Evolutionary conservation across 2,329 filamentous ascomycete species (phyloP), one percentile per base, ranked within the genome.

Genomic region (Capronia americana): DNA sequence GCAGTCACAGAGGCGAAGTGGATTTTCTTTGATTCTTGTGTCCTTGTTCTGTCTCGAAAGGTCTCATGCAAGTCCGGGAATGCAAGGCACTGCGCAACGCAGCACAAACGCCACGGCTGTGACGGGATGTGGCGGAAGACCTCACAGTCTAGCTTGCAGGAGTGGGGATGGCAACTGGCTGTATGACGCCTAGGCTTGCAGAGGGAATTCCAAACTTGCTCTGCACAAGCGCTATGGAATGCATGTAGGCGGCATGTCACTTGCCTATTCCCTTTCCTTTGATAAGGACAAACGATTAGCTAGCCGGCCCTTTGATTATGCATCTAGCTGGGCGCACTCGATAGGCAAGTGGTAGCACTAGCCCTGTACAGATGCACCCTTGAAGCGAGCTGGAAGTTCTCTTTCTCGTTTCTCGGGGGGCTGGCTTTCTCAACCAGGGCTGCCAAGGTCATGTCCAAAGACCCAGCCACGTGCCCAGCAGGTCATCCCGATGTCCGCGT

Each of bases 391-490:
- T 44, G 38, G 17, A 3, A 7, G 38, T n/a, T 44, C 6, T 44
- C 38, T 44, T n/a, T 44, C 38, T 44, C 38, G 2, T n/a, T n/a
- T n/a, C n/a, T n/a, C n/a, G n/a, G n/a, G 3, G 6, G 8, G 17
- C 38, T 44, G 38, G 14, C 38, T 44, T n/a, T 3, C 1, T 44
- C 17, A n/a, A 2, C 38, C 17, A 44, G 2, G 28, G 38, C 12
- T 12, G 34, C 28, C 28, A 30, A 30, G 28, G 28, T 30, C 28
- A 14, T 41, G 38, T n/a, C 17, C 38, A 44, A 7, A 4, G 7
- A 17, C 38, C 63, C 50, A 65, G 63, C 57, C 41, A 56, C 57
- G 63, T 65, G 63, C 57, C 57, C 48, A 64, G 61, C 32, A 57
- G 10, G 8, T 30, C 50, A 41, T 10, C 55, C 53, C 62, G 17